Base-by-base conservation (phyloP, 1,139 yeast genomes). In the Magnusiomyces magnusii region DNA sequence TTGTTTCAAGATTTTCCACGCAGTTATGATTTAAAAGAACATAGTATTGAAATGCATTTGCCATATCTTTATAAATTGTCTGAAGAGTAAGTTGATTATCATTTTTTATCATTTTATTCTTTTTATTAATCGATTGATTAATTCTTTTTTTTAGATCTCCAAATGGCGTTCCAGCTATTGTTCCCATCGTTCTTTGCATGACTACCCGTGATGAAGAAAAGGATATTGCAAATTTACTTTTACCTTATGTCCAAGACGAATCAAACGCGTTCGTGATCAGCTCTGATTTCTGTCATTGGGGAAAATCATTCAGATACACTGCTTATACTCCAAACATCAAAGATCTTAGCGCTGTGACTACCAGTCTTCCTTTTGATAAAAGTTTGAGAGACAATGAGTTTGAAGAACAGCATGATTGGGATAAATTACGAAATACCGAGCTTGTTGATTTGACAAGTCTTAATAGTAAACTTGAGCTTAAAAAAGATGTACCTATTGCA, bases 261-360 rank as follows among this genome's bases (percentile, higher is more conserved):
- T 73, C 74, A 42, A 86, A 84, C 67, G 84, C 90, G 1, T 87
- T 93, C 72, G 82, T 89, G 28, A 78, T 93, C 3, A 87, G 96
- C 67, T 83, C 95, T 1, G 99, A 93, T 73, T 95, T 93, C 68
- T 92, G 98, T 69, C 99, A 93, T 69, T 93, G 99, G 99, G 97
- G 97, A 0, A 68, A 79, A 2, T 75, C 95, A 53, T 90, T 91
- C 68, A 85, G 84, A 15, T 91, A 86, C 69, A 84, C 86, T 1
- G 77, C 79, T 44, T 87, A 87, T 67, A 76, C 83, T 5, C 27
- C 28, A 2, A 23, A 19, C 15, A 17, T 0, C 60, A 75, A 62
- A 55, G 24, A 25, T 39, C 23, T 34, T 28, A 25, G 57, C 41
- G 41, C 39, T 52, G 57, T 57, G 5, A 58, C 61, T n/a, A 55